Conservation (phyloP, 331 rosid species). For the Saraca asoca region DNA sequence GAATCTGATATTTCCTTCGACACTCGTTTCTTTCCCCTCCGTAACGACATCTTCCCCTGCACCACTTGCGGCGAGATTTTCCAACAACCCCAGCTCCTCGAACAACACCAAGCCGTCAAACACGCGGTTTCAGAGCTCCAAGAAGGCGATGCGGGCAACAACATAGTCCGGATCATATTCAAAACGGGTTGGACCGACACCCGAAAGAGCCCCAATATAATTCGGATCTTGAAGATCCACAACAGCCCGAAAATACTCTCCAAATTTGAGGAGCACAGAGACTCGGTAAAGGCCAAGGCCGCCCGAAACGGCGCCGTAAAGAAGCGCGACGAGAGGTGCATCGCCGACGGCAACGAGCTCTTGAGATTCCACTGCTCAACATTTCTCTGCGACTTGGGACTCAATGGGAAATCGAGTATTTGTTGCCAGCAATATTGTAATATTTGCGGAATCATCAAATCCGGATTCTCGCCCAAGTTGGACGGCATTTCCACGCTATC, state of each 20-base stretch:
- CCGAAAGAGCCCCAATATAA: constrained; percentile 41
- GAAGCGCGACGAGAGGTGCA: constrained; percentile 74
- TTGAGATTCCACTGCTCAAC: constrained; percentile 91
- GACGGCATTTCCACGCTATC: constrained; percentile 95
- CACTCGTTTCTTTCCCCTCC: constrained; percentile 67
- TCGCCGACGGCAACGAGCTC: constrained; percentile 93
- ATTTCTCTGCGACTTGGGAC: constrained; percentile 77
- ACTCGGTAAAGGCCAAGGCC: constrained; percentile 69
- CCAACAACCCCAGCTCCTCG: constrained; percentile 65
- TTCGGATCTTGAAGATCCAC: constrained; percentile 82
- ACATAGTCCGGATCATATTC: constrained; percentile 85
- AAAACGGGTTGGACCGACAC: constrained; percentile 75
- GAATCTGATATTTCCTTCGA: constrained; percentile 70
- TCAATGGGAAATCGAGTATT: constrained; percentile 60
- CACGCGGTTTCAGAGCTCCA: constrained; percentile 85
- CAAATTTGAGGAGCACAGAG: constrained; percentile 83
- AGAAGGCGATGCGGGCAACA: constrained; percentile 77
- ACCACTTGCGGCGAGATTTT: constrained; percentile 91
- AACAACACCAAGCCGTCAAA: constrained; percentile 60
- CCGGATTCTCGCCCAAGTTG: constrained; percentile 86
- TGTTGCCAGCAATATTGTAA: constrained; percentile 79
- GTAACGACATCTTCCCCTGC: constrained; percentile 95
- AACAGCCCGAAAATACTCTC: constrained; percentile 77
- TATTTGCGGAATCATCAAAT: constrained; percentile 75
- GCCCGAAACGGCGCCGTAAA: constrained; percentile 45